Percentiles rank a stretch among this genome's conserved stretches.
Conservation (phyloP, 768 basidiomycete genomes). For the Rhodotorula babjevae region DNA sequence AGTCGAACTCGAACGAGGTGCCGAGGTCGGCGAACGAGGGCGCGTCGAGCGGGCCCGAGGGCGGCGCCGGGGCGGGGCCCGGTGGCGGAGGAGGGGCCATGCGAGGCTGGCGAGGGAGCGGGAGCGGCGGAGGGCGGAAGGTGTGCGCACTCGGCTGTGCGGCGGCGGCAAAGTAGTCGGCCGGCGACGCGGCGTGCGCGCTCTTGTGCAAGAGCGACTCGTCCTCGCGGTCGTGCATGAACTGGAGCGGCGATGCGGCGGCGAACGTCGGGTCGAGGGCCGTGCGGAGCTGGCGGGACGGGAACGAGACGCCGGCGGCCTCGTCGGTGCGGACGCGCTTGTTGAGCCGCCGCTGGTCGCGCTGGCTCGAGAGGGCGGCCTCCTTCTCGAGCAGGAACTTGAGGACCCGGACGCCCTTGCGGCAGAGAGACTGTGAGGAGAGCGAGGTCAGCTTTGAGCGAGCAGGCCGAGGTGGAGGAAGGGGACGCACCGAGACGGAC, state of each 20-base stretch:
- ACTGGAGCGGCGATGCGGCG: not conserved
- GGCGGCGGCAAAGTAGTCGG: conserved; percentile 6
- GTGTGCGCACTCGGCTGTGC: not conserved
- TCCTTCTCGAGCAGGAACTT: conserved; percentile 33
- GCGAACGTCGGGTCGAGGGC: not conserved
- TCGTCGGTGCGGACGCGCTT: conserved; percentile 13
- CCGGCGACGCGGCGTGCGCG: not conserved
- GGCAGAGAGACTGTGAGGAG: conserved; percentile 16
- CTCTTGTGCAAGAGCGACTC: conserved; percentile 6
- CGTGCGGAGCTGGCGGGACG: conserved; percentile 10
- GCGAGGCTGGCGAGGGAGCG: not conserved
- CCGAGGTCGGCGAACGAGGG: conserved; percentile 8
- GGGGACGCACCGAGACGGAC: not conserved
- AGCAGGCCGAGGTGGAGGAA: rapidly evolving
- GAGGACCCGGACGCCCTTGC: conserved; percentile 30
- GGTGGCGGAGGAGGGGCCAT: not conserved
- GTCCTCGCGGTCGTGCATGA: conserved; percentile 19
- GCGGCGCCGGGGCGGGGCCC: not conserved
- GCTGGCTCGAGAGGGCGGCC: conserved; percentile 1
- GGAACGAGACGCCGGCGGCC: not conserved
- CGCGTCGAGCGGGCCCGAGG: not conserved
- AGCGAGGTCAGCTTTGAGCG: too few species aligned
- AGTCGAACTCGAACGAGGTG: conserved; percentile 21
- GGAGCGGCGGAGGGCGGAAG: not conserved
- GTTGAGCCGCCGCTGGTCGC: conserved; percentile 18